A percentile compares a stretch with the other conserved stretches of the same genome.
Conservation (phyloP, 2,329 filamentous ascomycete species). For the Ophiocordyceps camponoti-saundersi region DNA sequence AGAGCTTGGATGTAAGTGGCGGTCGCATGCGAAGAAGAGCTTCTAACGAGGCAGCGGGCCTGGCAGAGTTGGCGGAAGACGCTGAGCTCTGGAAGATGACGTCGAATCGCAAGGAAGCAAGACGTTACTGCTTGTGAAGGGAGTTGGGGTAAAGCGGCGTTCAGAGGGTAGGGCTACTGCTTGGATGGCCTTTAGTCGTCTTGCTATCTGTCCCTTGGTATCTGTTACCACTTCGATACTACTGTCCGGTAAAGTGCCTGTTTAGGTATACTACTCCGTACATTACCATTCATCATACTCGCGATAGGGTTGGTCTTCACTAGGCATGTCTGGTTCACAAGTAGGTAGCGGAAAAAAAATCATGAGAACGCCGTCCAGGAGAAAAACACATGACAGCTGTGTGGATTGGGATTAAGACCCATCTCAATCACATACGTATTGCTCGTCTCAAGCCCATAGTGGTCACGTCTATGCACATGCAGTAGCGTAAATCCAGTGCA, state of each 20-base stretch:
- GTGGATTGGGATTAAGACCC: not conserved
- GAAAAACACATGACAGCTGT: not conserved
- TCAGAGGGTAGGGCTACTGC: not conserved
- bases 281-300: too few relatives aligned
- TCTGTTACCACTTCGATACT: too few relatives aligned
- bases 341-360: too few relatives aligned
- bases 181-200: constrained; percentile 8
- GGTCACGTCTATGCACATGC: constrained; percentile 23
- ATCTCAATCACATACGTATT: constrained; percentile 14
- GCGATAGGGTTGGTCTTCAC: too few relatives aligned
- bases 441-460: constrained; percentile 21
- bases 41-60: too few relatives aligned
- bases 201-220: constrained; percentile 2
- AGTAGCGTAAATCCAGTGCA: constrained; percentile 21
- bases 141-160: constrained; percentile 8
- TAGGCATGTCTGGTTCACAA: too few relatives aligned
- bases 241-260: too few relatives aligned
- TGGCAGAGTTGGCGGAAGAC: too few relatives aligned
- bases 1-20: constrained; percentile 10
- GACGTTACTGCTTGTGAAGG: constrained; percentile 3
- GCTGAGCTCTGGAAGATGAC: too few relatives aligned
- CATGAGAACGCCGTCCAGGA: not conserved
- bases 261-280: too few relatives aligned
- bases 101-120: too few relatives aligned
- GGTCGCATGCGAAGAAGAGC: too few relatives aligned